Base-by-base conservation (phyloP, 2,329 filamentous ascomycete genomes). In the Penicillium nordicum region DNA sequence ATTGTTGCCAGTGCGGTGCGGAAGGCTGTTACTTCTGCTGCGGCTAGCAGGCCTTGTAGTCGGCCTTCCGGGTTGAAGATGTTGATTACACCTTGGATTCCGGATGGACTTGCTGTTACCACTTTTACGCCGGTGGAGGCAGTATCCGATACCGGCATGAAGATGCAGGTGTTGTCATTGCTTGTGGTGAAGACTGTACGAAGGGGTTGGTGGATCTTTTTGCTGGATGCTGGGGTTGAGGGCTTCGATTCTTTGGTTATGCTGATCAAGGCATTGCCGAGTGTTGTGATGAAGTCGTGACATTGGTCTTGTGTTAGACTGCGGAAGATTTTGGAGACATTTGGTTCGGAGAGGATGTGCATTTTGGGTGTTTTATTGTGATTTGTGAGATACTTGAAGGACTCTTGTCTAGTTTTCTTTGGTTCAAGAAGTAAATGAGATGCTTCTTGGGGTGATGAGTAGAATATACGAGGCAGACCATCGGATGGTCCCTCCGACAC, bases 11-110 rank as follows among this genome's bases (percentile, higher is more conserved):
- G 78, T 0, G 89, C 88, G 0, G 90, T 94, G 58, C 90, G 85
- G 73, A 93, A 94, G 3, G 88, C 89, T 0, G 90, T 94, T 32
- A 93, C 76, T 44, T 89, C 86, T 57, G 83, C 82, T 16, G 89
- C 88, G 65, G 90, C 88, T 37, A 94, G 75, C 54, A 93, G 80
- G 5, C 87, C 90, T 5, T 84, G 73, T 0, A 88, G 82, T 11
- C 78, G 73, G 41, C 89, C 89, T 23, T 81, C 76, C 1, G 83
- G 80, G 0, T 79, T 78, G 75, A 89, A 88, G 47, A 93, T 77
- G 29, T 88, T 89, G 49, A 93, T 79, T 8, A 87, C 84, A 18
- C 88, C 88, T 3, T 82, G 85, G 14, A 88, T 82, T 38, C 71
- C 69, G 2, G 66, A 59, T 3, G 67, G 66, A 5, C 64, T 63